Conservation (phyloP, 805 yeast species). For the Candida piceae region DNA sequence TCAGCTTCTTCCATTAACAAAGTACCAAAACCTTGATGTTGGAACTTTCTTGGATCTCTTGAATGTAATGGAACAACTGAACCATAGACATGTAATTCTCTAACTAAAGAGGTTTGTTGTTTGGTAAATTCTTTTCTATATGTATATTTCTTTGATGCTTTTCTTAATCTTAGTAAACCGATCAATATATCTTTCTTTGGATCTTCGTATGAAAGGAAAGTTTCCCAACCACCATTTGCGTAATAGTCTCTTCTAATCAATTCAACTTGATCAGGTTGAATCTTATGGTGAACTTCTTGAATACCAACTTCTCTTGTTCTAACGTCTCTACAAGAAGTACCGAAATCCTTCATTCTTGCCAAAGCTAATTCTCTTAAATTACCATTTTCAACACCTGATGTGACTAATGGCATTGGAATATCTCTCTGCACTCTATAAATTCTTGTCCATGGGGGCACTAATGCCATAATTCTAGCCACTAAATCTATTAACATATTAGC, state of each 20-base stretch:
- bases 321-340: constrained; percentile 92
- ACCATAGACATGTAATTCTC: constrained; percentile 96
- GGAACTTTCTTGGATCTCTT: constrained; percentile 95
- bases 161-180: constrained; percentile 82
- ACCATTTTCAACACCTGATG: constrained; percentile 97
- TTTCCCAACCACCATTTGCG: constrained; percentile 99
- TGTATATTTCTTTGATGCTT: constrained; percentile 84
- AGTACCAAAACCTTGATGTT: constrained; percentile 98
- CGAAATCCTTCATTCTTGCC: constrained; percentile 97
- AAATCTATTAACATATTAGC: constrained; percentile 91
- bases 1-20: constrained; percentile 98
- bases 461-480: constrained; percentile 91
- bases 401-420: constrained; percentile 97
- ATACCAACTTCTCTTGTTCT: constrained; percentile 98
- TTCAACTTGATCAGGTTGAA: constrained; percentile 96
- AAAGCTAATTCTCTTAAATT: constrained; percentile 91
- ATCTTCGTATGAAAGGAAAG: constrained; percentile 92
- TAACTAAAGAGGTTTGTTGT: constrained; percentile 89
- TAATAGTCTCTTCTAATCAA: constrained; percentile 90
- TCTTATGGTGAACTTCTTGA: constrained; percentile 96
- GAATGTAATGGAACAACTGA: constrained; percentile 95
- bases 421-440: constrained; percentile 98
- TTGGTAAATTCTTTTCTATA: constrained; percentile 80
- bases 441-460: constrained; percentile 99
- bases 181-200: constrained; percentile 94